Conservation (phyloP, 805 yeast species). For the Sugiyamaella mastotermitis region DNA sequence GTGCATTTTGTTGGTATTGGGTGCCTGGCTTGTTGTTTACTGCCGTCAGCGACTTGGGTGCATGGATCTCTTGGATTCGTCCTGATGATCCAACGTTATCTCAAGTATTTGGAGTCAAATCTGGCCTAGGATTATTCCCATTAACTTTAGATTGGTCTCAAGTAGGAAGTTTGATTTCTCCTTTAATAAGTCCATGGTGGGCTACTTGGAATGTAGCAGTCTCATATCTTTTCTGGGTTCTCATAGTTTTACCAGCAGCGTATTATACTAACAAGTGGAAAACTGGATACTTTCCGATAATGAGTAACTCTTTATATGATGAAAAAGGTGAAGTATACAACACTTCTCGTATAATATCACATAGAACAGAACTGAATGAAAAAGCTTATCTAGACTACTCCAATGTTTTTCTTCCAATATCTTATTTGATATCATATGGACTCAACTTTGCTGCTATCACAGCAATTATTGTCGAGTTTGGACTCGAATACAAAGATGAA, state of each 20-base stretch:
- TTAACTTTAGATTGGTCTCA: constrained; percentile 47
- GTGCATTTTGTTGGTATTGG: constrained; percentile 56
- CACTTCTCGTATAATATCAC: constrained; percentile 39
- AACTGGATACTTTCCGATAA: constrained; percentile 56
- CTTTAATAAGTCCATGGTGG: constrained; percentile 32
- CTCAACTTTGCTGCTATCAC: constrained; percentile 5
- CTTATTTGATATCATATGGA: constrained; percentile 10
- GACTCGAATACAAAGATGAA: neutral
- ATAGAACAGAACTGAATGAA: constrained; percentile 15
- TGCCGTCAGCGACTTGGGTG: constrained; percentile 53
- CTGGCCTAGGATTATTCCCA: constrained; percentile 40
- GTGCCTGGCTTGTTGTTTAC: constrained; percentile 59
- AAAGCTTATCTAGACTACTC: constrained; percentile 8
- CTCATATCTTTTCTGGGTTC: constrained; percentile 41
- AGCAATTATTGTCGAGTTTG: constrained; percentile 5
- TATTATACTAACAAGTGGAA: constrained; percentile 53
- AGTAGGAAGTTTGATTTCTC: constrained; percentile 54
- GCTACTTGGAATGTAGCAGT: constrained; percentile 39
- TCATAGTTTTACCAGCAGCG: constrained; percentile 37
- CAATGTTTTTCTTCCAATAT: constrained; percentile 13
- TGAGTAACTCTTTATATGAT: constrained; percentile 47
- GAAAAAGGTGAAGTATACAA: constrained; percentile 46
- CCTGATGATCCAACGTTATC: constrained; percentile 46
- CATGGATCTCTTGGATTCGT: constrained; percentile 54
- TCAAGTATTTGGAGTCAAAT: constrained; percentile 49